Percentiles rank a stretch among this genome's conserved stretches.
phyloP scores from a whole-genome alignment of 2,329 filamentous ascomycete species.

The Aspergillus flavus region DNA sequence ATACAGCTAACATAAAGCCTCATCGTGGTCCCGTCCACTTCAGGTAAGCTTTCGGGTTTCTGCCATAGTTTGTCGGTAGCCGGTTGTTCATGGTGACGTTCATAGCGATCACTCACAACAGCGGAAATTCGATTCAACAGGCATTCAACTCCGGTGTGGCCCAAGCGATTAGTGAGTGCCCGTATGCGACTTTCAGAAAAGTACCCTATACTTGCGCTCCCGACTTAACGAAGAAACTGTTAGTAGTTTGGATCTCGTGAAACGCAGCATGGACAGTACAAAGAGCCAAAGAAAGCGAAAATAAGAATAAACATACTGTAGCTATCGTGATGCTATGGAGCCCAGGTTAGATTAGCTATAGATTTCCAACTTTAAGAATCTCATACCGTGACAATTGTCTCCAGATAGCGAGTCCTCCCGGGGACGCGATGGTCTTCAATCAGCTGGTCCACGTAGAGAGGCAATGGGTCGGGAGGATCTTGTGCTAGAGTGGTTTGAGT shows the following conservation, averaged over 20 bases:
- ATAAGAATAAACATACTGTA: too few relatives aligned
- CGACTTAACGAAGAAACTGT: neutral
- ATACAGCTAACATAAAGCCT: neutral
- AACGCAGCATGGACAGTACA: too few relatives aligned
- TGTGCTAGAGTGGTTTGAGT: neutral
- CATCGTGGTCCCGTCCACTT: neutral
- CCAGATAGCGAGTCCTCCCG: neutral
- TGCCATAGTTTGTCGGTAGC: neutral
- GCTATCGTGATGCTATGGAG: too few relatives aligned
- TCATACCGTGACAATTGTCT: neutral
- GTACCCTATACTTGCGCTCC: neutral
- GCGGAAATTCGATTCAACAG: neutral
- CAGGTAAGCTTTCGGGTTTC: neutral
- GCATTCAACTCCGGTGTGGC: neutral
- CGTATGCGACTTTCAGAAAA: neutral
- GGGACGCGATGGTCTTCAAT: neutral
- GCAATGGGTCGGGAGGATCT: neutral
- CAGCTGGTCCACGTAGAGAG: neutral
- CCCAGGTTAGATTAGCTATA: too few relatives aligned
- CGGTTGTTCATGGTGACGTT: neutral
- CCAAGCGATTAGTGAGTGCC: neutral
- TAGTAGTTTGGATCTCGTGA: too few relatives aligned
- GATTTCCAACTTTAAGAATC: too few relatives aligned
- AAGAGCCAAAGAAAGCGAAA: too few relatives aligned
- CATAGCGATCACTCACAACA: neutral